Evolutionary conservation across 148 eudicot species (phyloP).

Genomic region (Rhododendron griersonianum): DNA sequence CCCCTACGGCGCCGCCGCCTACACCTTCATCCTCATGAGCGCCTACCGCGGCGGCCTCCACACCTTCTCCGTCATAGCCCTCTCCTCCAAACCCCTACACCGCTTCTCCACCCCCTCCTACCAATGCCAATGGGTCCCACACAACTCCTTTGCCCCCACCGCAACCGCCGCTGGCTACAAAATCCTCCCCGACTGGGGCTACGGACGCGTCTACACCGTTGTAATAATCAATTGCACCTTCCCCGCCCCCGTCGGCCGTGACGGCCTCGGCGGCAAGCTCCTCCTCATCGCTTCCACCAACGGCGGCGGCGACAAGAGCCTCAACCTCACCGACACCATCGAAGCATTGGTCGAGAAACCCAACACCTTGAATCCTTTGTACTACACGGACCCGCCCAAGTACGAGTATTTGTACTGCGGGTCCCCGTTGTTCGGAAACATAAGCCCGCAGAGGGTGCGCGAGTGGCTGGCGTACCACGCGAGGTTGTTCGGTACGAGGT

Average conservation of each 20-base stretch:
- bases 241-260: constrained; percentile 25
- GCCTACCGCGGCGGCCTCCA: constrained; percentile 73
- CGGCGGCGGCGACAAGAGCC: constrained; percentile 32
- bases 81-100: constrained; percentile 65
- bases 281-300: constrained; percentile 39
- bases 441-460: constrained; percentile 63
- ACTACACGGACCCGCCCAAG: constrained; percentile 33
- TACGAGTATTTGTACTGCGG: constrained; percentile 78
- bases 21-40: constrained; percentile 63
- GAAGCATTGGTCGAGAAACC: constrained; percentile 44
- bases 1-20: constrained; percentile 56
- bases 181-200: constrained; percentile 84
- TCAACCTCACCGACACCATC: constrained; percentile 38
- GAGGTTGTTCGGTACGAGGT: constrained; percentile 46
- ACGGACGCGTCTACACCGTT: constrained; percentile 71
- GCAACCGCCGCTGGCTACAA: constrained; percentile 16
- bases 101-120: constrained; percentile 48
- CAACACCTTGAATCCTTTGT: background rate
- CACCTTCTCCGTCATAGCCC: constrained; percentile 51
- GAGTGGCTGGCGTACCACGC: constrained; percentile 81
- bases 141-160: background rate
- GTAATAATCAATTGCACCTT: constrained; percentile 74
- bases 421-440: constrained; percentile 53
- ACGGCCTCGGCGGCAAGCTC: constrained; percentile 36
- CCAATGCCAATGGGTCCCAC: constrained; percentile 22